Conservation (phyloP, 2,329 filamentous ascomycete species). For the Claviceps fusiformis region DNA sequence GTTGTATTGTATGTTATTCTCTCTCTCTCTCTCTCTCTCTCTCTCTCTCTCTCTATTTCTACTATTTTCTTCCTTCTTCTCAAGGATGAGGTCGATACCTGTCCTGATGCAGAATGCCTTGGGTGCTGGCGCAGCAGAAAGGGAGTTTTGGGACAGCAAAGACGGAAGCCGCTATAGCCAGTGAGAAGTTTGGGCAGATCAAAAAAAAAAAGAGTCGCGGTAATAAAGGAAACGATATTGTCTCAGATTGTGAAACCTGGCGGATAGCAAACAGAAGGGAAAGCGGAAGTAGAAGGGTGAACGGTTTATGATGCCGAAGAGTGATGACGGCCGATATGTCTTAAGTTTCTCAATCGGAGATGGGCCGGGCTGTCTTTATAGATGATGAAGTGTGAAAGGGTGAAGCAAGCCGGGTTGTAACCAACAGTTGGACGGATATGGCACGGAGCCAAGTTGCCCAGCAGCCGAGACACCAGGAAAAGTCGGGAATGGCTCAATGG, state of each 20-base stretch:
- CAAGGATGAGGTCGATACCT: not conserved
- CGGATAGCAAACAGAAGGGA: no score
- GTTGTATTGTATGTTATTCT: no score
- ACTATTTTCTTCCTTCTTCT: not conserved
- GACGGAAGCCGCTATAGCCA: no score
- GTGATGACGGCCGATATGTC: not conserved
- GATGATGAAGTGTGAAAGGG: not conserved
- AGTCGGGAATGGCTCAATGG: not conserved
- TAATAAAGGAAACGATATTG: not conserved
- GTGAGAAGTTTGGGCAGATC: no score
- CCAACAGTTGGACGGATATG: not conserved
- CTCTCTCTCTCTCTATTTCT: no score
- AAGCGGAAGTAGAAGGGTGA: not conserved
- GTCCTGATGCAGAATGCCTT: not conserved
- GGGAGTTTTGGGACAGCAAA: no score
- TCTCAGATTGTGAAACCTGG: no score
- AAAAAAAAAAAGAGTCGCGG: not conserved
- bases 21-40: not conserved
- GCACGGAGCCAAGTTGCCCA: not conserved
- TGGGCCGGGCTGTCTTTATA: slow-evolving; percentile 3
- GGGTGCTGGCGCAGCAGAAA: not conserved
- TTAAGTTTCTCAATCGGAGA: not conserved
- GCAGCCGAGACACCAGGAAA: not conserved
- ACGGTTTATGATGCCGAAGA: not conserved
- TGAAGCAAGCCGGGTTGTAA: not conserved